Conservation (phyloP, 2,329 filamentous ascomycete genomes). For the Rutstroemia sydowiana region DNA sequence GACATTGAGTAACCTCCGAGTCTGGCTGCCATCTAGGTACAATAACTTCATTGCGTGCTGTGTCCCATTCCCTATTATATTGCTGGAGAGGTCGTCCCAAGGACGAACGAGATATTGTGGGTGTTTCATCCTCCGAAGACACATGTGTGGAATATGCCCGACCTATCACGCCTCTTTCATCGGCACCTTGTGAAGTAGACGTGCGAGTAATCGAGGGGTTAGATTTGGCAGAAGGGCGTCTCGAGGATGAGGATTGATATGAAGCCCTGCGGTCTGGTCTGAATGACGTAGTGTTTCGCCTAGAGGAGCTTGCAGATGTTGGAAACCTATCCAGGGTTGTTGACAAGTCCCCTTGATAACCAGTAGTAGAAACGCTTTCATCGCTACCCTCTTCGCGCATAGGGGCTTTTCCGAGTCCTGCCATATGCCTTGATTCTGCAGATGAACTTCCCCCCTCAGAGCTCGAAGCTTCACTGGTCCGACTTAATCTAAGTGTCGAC, state of each 20-base stretch:
- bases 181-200: background rate
- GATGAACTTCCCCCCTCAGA: background rate
- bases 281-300: conserved; percentile 3
- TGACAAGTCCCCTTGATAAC: conserved; percentile 9
- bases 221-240: conserved; percentile 4
- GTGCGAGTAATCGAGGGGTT: background rate
- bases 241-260: conserved; percentile 9
- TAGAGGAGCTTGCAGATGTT: conserved; percentile 2
- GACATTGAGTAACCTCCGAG: conserved; percentile 71
- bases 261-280: conserved; percentile 5
- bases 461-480: background rate
- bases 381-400: conserved; percentile 1
- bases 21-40: conserved; percentile 86
- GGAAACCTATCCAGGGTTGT: conserved; percentile 5
- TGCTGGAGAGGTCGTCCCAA: background rate
- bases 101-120: conserved; percentile 1
- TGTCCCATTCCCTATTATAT: background rate
- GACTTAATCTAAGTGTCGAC: conserved; percentile 5
- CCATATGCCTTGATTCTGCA: background rate
- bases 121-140: conserved; percentile 3
- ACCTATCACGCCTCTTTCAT: background rate
- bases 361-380: conserved; percentile 6
- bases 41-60: conserved; percentile 32
- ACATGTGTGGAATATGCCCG: background rate
- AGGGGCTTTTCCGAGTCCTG: conserved; percentile 6